Evolutionary conservation across 108 stramenopile species (phyloP).

Genomic region (Pseudonitzschia multistriata): DNA sequence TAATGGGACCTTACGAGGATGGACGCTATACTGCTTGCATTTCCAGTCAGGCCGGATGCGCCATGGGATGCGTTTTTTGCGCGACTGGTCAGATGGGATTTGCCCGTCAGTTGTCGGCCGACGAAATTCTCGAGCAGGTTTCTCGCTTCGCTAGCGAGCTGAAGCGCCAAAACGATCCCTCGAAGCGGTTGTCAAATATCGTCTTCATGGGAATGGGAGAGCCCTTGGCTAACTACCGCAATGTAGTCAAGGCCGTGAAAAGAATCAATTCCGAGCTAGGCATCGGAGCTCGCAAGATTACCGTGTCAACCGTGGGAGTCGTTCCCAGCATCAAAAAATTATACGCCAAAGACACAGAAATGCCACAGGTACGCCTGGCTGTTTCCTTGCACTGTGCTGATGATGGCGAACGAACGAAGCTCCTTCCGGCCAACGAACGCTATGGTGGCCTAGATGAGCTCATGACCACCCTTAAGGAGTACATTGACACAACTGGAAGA

Average conservation of each 20-base stretch:
- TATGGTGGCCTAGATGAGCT: slow-evolving; percentile 87
- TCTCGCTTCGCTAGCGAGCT: slow-evolving; percentile 72
- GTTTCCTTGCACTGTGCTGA: slow-evolving; percentile 89
- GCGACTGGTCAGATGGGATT: slow-evolving; percentile 97
- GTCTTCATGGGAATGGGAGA: slow-evolving; percentile 98
- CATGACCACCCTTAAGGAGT: slow-evolving; percentile 78
- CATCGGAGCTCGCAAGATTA: slow-evolving; percentile 92
- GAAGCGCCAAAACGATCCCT: slow-evolving; percentile 25
- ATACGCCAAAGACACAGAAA: slow-evolving; percentile 21
- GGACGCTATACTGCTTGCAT: slow-evolving; percentile 96
- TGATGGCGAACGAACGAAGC: slow-evolving; percentile 81
- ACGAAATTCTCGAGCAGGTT: slow-evolving; percentile 93
- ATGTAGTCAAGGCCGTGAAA: slow-evolving; percentile 84
- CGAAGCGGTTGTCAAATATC: slow-evolving; percentile 85
- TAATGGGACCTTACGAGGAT: slow-evolving; percentile 94
- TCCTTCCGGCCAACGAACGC: slow-evolving; percentile 90
- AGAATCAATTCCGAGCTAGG: slow-evolving; percentile 89
- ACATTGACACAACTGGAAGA: slow-evolving; percentile 67
- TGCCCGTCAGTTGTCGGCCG: slow-evolving; percentile 82
- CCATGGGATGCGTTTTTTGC: slow-evolving; percentile 91
- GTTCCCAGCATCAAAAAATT: slow-evolving; percentile 80
- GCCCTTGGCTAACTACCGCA: slow-evolving; percentile 90
- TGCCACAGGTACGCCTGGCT: slow-evolving; percentile 81
- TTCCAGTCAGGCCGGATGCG: slow-evolving; percentile 95
- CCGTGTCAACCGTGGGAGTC: slow-evolving; percentile 90